Base-by-base conservation (phyloP, 441 rosid species). In the Lepidium campestre region DNA sequence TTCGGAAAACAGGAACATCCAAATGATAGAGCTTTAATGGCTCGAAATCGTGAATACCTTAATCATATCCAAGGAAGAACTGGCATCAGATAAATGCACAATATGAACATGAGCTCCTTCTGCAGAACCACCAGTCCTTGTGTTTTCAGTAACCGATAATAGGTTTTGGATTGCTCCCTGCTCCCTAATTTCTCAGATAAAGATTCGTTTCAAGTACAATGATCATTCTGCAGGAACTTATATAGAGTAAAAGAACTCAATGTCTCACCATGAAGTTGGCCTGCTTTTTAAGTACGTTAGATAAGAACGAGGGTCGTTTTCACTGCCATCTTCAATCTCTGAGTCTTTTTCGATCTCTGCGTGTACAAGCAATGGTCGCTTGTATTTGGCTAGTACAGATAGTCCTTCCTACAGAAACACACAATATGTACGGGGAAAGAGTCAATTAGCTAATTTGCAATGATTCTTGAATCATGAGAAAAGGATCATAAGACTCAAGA, bases 31-130 rank as follows among this genome's bases (percentile, higher is more conserved):
- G 41, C 15, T 39, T 62, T 23, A 19, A 7, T 18, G 0, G 32
- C 32, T 39, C 0, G 2, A 27, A 37, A 10, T 52, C 49, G 1
- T 45, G 65, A 10, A 10, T 79, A 91, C 99, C 96, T 88, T 88
- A 29, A 91, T 71, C 76, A 94, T 81, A 50, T 84, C 85, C 63
- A 94, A 78, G 75, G 99, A 91, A 34, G 88, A 75, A 72, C 82
- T 64, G 39, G 96, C 85, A 79, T 94, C 99, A 56, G 99, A 80
- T 71, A 94, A 67, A 82, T 94, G 97, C 67, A 94, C 97, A 79
- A 94, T 71, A 48, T 94, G 99, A 75, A 94, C 85, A 83, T 91
- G 99, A 58, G 97, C 96, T 75, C 99, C 97, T 78, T 86, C 93
- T 60, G 89, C 83, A 57, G 82, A 75, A 72, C 94, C 94, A 74